These are phyloP conservation scores for Wallacemonas sp. DNA, from an alignment of 208 protist genomes.

Conservation along the genomic window DNA sequence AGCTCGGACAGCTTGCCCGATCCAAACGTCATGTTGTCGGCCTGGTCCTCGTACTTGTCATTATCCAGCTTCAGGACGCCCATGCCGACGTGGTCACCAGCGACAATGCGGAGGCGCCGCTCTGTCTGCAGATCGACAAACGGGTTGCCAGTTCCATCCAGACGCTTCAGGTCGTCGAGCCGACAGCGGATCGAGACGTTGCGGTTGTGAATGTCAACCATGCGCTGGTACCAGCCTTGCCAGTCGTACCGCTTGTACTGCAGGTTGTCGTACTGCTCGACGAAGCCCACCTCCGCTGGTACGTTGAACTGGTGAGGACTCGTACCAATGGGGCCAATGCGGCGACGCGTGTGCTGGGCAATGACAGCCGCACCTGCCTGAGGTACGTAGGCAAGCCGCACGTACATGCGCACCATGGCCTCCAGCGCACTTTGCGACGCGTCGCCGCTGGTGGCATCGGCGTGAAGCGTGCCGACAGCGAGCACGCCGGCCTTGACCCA, in stretches of 20 bases:
- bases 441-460: neutral
- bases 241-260: conserved; percentile 91
- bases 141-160: conserved; percentile 67
- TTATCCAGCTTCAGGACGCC: conserved; percentile 86
- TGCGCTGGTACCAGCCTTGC: conserved; percentile 91
- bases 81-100: conserved; percentile 78
- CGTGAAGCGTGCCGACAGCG: neutral
- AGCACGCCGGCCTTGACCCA: conserved; percentile 74
- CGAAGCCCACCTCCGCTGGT: conserved; percentile 76
- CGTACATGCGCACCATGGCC: conserved; percentile 71
- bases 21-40: conserved; percentile 83
- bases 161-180: conserved; percentile 74
- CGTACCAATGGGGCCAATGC: conserved; percentile 69
- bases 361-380: conserved; percentile 76
- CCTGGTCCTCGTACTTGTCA: conserved; percentile 89
- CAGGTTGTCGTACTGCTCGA: conserved; percentile 89
- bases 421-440: conserved; percentile 19
- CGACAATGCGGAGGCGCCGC: conserved; percentile 80
- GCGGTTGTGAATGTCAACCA: conserved; percentile 88
- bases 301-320: conserved; percentile 72
- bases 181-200: conserved; percentile 85
- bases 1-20: conserved; percentile 74
- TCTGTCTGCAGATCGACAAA: conserved; percentile 86
- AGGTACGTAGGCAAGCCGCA: conserved; percentile 80
- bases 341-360: conserved; percentile 72